Evolutionary conservation across 768 basidiomycete genomes (phyloP).

Genomic region (Lactifluus piperatus): DNA sequence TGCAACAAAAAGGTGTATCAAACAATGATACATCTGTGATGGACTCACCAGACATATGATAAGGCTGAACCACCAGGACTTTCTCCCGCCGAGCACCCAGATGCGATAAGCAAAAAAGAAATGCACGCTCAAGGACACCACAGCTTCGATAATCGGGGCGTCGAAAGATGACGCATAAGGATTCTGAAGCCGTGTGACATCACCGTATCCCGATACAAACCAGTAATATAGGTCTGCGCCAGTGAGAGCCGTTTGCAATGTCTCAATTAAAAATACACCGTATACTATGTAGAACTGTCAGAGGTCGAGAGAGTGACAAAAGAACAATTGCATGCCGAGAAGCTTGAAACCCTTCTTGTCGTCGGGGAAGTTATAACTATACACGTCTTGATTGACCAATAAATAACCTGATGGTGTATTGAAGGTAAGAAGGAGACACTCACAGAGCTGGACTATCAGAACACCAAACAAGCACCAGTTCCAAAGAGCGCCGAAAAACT

Average conservation of each 20-base stretch:
- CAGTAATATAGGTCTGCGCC: conserved; percentile 3
- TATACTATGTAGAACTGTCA: too few species aligned
- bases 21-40: neutral
- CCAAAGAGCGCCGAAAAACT: conserved; percentile 4
- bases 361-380: conserved; percentile 2
- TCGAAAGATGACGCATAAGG: conserved; percentile 4
- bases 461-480: conserved; percentile 8
- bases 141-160: conserved; percentile 23
- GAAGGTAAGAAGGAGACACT: neutral
- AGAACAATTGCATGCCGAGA: neutral
- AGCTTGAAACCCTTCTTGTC: neutral
- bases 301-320: too few species aligned
- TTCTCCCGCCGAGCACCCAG: neutral
- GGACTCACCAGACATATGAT: neutral
- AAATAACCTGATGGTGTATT: neutral
- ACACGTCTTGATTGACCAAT: neutral
- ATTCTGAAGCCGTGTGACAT: neutral
- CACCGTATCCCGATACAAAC: conserved; percentile 17
- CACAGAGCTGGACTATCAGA: conserved; percentile 2
- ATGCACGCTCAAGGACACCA: conserved; percentile 24
- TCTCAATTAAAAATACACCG: neutral
- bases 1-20: neutral
- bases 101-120: conserved; percentile 27
- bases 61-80: neutral
- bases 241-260: neutral